A percentile compares a stretch with the other conserved stretches of the same genome.
Evolutionary conservation across 2,329 filamentous ascomycete species (phyloP).

Genomic region (Canariomyces notabilis): DNA sequence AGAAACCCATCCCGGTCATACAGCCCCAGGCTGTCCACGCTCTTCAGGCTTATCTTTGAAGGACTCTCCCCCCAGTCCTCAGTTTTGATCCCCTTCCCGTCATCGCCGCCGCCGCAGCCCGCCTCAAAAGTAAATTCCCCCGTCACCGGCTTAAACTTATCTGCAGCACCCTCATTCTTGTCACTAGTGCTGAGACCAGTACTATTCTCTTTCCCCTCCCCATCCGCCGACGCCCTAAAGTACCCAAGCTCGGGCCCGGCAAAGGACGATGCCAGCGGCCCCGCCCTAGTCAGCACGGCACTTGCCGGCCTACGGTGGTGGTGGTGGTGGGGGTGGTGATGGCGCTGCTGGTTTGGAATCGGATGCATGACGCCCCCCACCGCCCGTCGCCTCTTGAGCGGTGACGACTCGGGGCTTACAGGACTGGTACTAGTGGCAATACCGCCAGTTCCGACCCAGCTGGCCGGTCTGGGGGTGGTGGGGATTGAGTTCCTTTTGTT

Average conservation of each 20-base stretch:
- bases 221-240: background rate
- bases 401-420: background rate
- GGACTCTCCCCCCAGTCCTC: slow-evolving; percentile 9
- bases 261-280: slow-evolving; percentile 1
- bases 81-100: too few species aligned
- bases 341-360: background rate
- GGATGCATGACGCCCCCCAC: background rate
- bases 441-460: slow-evolving; percentile 1
- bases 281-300: background rate
- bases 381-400: slow-evolving; percentile 6
- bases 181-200: too few species aligned
- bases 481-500: background rate
- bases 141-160: slow-evolving; percentile 6
- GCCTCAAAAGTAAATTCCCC: slow-evolving; percentile 16
- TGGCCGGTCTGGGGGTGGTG: too few species aligned
- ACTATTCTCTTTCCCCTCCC: slow-evolving; percentile 12
- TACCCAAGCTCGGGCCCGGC: slow-evolving; percentile 2
- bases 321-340: background rate
- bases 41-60: slow-evolving; percentile 20
- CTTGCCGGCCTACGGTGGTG: slow-evolving; percentile 1
- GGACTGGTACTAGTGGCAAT: background rate
- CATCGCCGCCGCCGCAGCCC: slow-evolving; percentile 1
- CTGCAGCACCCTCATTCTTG: slow-evolving; percentile 7
- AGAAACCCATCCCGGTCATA: slow-evolving; percentile 45
- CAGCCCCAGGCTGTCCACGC: slow-evolving; percentile 37